phyloP scores from a whole-genome alignment of 1,284 basidiomycete genomes.

The Trichosporon sp. region DNA sequence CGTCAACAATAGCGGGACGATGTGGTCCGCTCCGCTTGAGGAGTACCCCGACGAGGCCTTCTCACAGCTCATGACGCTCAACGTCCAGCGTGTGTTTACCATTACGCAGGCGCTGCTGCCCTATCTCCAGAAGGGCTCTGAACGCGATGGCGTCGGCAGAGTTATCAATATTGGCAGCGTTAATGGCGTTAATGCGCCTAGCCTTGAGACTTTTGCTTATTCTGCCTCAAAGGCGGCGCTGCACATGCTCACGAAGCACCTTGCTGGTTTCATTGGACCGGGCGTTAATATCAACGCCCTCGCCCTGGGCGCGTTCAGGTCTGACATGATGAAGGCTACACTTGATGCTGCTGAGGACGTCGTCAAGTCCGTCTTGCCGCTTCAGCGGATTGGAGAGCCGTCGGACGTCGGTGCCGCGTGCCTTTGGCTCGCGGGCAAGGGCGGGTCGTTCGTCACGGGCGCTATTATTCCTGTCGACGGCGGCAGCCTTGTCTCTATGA shows the following conservation, averaged over 20 bases:
- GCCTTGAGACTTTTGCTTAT: slow-evolving; percentile 64
- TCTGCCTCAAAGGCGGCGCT: slow-evolving; percentile 58
- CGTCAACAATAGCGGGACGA: slow-evolving; percentile 59
- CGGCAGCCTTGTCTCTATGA: slow-evolving; percentile 48
- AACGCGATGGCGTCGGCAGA: slow-evolving; percentile 52
- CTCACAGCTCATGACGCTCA: slow-evolving; percentile 56
- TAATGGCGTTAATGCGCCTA: slow-evolving; percentile 56
- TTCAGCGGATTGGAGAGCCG: slow-evolving; percentile 57
- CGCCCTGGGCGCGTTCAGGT: slow-evolving; percentile 55
- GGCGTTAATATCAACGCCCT: slow-evolving; percentile 64
- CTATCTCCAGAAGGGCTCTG: slow-evolving; percentile 55
- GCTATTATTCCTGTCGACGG: slow-evolving; percentile 61
- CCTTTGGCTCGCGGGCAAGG: slow-evolving; percentile 58
- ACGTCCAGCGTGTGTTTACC: slow-evolving; percentile 65
- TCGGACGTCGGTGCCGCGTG: slow-evolving; percentile 62
- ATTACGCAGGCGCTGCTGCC: slow-evolving; percentile 63
- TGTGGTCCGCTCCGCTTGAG: slow-evolving; percentile 59
- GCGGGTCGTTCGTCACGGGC: slow-evolving; percentile 61
- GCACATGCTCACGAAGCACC: slow-evolving; percentile 55
- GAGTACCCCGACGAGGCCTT: slow-evolving; percentile 54
- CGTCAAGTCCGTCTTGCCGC: slow-evolving; percentile 53
- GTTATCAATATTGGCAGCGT: slow-evolving; percentile 65
- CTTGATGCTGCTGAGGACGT: slow-evolving; percentile 53
- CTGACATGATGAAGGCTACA: slow-evolving; percentile 57
- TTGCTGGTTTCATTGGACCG: slow-evolving; percentile 60